Evolutionary conservation across 495 filamentous ascomycete genomes (phyloP).

Genomic region (Neurospora intermedia): DNA sequence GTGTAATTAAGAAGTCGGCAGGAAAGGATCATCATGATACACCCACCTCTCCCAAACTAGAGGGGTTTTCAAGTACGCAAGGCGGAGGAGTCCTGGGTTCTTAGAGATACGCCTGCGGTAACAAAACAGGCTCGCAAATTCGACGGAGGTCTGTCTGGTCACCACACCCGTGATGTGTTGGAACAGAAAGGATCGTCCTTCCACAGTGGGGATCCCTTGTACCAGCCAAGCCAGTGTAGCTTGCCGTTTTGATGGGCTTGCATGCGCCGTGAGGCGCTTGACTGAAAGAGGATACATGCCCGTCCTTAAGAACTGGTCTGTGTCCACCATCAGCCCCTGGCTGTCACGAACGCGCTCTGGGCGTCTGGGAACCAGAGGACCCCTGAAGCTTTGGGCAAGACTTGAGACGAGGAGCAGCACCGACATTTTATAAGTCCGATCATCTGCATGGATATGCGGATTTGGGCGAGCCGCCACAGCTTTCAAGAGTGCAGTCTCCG

Average conservation of each 20-base stretch:
- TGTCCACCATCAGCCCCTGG: conserved; percentile 9
- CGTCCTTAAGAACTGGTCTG: conserved; percentile 17
- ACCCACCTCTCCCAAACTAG: not conserved
- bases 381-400: conserved; percentile 23
- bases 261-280: conserved; percentile 15
- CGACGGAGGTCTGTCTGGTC: not conserved
- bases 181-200: not conserved
- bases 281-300: conserved; percentile 21
- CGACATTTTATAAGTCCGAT: conserved; percentile 21
- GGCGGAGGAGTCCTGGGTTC: not conserved
- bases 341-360: conserved; percentile 19
- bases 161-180: not conserved
- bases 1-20: not conserved
- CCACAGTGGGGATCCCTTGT: conserved; percentile 3
- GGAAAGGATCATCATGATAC: not conserved
- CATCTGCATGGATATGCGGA: conserved; percentile 6
- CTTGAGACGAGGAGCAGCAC: conserved; percentile 39
- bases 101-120: not conserved
- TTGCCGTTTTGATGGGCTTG: conserved; percentile 17
- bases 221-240: conserved; percentile 9
- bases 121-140: not conserved
- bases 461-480: conserved; percentile 19
- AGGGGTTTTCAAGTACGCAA: not conserved
- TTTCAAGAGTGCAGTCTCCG: conserved; percentile 28
- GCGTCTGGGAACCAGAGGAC: conserved; percentile 19